These are phyloP conservation scores for Penicillium herquei DNA, from an alignment of 495 filamentous ascomycete genomes.

Conservation along the genomic window DNA sequence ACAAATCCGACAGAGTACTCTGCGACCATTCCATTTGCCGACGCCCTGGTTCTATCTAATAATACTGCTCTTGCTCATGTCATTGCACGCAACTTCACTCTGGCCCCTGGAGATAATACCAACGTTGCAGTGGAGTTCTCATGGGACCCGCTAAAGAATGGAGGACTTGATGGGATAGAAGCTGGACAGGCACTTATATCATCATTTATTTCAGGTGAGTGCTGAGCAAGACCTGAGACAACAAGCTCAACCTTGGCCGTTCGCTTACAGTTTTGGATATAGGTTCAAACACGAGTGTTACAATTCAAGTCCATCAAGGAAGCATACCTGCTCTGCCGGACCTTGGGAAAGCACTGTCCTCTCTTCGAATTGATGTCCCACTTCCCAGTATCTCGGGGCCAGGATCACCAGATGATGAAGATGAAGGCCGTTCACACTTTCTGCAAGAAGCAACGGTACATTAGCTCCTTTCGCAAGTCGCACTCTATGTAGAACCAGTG, in stretches of 20 bases:
- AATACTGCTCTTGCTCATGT: slow-evolving; percentile 72
- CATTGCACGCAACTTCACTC: slow-evolving; percentile 54
- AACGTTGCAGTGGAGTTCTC: slow-evolving; percentile 64
- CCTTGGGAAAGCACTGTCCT: slow-evolving; percentile 70
- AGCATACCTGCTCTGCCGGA: slow-evolving; percentile 72
- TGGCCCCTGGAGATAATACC: slow-evolving; percentile 69
- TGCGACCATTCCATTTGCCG: slow-evolving; percentile 72
- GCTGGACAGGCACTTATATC: slow-evolving; percentile 74
- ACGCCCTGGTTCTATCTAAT: slow-evolving; percentile 72
- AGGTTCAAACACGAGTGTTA: slow-evolving; percentile 66
- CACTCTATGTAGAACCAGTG: not conserved
- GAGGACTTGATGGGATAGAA: slow-evolving; percentile 56
- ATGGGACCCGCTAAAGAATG: slow-evolving; percentile 67
- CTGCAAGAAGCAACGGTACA: slow-evolving; percentile 79
- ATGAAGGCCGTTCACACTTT: slow-evolving; percentile 57
- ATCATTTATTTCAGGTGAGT: slow-evolving; percentile 78
- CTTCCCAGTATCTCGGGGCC: slow-evolving; percentile 60
- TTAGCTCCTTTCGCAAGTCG: slow-evolving; percentile 7
- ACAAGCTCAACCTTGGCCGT: not conserved
- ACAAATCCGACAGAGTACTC: slow-evolving; percentile 89
- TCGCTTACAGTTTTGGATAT: too few relatives aligned
- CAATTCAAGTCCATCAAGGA: slow-evolving; percentile 61
- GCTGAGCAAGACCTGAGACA: not conserved
- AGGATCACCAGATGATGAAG: slow-evolving; percentile 33
- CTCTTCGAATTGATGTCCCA: slow-evolving; percentile 63